Percentiles rank a stretch among this genome's conserved stretches.
These are phyloP conservation scores for Syncephalastrum racemosum DNA, from an alignment of 371 early-diverging fungal genomes.

Conservation along the genomic window DNA sequence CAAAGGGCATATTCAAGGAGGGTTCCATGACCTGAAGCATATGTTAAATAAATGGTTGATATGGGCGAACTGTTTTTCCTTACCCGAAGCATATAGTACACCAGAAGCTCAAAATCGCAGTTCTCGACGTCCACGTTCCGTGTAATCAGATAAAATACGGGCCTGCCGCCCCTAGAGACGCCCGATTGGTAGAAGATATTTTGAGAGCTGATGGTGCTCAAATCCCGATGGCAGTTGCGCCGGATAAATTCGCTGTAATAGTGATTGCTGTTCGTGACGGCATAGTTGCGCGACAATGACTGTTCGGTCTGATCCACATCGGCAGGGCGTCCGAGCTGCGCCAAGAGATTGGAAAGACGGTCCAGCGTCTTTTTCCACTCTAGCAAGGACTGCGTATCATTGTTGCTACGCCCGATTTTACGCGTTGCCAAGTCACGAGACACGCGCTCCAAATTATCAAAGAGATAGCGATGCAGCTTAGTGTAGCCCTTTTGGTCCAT, in stretches of 20 bases:
- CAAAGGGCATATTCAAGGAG: constrained; percentile 63
- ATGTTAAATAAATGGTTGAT: constrained; percentile 6
- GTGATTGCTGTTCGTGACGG: constrained; percentile 47
- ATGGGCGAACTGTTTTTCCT: constrained; percentile 9
- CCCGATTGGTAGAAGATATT: constrained; percentile 79
- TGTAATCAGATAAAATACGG: constrained; percentile 82
- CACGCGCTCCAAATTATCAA: constrained; percentile 71
- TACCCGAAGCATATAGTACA: constrained; percentile 73
- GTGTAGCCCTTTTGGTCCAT: constrained; percentile 55
- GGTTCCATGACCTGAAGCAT: constrained; percentile 55
- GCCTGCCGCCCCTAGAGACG: constrained; percentile 70
- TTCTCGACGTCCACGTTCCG: constrained; percentile 69
- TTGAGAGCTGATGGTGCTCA: constrained; percentile 60
- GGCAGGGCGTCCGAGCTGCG: constrained; percentile 80
- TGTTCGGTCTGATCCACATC: constrained; percentile 36
- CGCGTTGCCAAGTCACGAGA: constrained; percentile 58
- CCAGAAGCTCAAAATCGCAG: constrained; percentile 79
- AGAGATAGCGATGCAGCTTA: constrained; percentile 67
- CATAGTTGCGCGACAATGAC: constrained; percentile 38
- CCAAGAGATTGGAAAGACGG: constrained; percentile 75
- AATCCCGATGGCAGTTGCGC: constrained; percentile 64
- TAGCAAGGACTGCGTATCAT: constrained; percentile 32
- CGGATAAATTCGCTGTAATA: constrained; percentile 78
- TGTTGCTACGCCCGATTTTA: constrained; percentile 10
- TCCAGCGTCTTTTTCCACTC: constrained; percentile 62